Base-by-base conservation (phyloP, 2,329 filamentous ascomycete genomes). In the Fusarium mundagurra region DNA sequence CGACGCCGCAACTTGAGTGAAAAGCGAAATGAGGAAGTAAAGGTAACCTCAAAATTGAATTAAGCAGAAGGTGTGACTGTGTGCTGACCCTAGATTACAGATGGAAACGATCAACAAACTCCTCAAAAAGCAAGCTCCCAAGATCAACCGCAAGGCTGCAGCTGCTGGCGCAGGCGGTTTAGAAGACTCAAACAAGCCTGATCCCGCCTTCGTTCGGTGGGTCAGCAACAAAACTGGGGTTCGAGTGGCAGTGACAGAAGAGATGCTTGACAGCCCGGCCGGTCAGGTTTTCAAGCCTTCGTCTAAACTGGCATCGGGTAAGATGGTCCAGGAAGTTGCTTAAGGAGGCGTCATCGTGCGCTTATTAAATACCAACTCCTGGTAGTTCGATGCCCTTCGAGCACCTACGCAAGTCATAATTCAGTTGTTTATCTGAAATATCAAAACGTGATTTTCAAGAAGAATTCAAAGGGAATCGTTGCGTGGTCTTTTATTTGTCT, bases 41-140 rank as follows among this genome's bases (percentile, higher is more conserved):
- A 90, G 86, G 88, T 88, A 84, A 63, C 82, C 48, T 22, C 18
- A 7, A 14, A 36, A 24, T 27, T 29, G 8, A 4, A 48, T 4
- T 27, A 51, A 8, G 22, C 51, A 76, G 61, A 77, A 64, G 8
- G 31, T 7, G 7, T 27, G 43, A 31, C 8, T 34, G 18, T 24
- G 63, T 71, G 51, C 67, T 70, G 38, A 77, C 59, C 45, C n/a
- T 24, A 10, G 12, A 29, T 34, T 58, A 27, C 76, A 95, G 93
- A 94, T 94, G 89, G 94, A 96, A 86, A 96, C 94, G 0, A 96
- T 96, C 88, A 95, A 96, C 86, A 95, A 95, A 78, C 90, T 96
- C 5, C 90, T 96, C 60, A 95, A 95, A 83, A 95, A 95, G 80
- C 94, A 95, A 81, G 93, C 93, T 2, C 92, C 93, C 31, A 95